Conservation (phyloP, 2,329 filamentous ascomycete genomes). For the Fusarium nematophilum region DNA sequence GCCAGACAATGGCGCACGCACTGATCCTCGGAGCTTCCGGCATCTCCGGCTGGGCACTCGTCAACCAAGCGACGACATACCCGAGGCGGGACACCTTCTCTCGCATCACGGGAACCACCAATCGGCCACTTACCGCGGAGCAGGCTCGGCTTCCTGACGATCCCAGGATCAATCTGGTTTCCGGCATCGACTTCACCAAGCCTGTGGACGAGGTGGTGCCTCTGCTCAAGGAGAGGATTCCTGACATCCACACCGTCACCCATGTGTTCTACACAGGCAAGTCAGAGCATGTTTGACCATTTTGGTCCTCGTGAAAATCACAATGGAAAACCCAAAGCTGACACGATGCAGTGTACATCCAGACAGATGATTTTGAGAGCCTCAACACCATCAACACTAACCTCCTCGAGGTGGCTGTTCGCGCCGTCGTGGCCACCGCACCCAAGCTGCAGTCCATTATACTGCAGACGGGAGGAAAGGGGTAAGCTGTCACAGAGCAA, state of each 20-base stretch:
- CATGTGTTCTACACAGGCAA: slow-evolving; percentile 32
- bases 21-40: slow-evolving; percentile 31
- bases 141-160: slow-evolving; percentile 10
- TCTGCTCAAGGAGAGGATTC: slow-evolving; percentile 11
- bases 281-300: too few species aligned
- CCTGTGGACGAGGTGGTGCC: slow-evolving; percentile 8
- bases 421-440: slow-evolving; percentile 5
- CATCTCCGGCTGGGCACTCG: slow-evolving; percentile 34
- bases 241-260: slow-evolving; percentile 17
- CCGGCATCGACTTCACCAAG: slow-evolving; percentile 26
- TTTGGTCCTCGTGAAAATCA: too few species aligned
- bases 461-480: slow-evolving; percentile 32
- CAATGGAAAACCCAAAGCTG: too few species aligned
- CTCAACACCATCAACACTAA: slow-evolving; percentile 6
- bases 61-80: slow-evolving; percentile 25
- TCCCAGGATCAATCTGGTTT: slow-evolving; percentile 14
- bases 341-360: slow-evolving; percentile 15
- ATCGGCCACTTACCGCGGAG: slow-evolving; percentile 18
- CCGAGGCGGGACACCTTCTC: slow-evolving; percentile 19
- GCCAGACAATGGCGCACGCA: slow-evolving; percentile 35
- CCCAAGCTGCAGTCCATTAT: slow-evolving; percentile 18
- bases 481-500: slow-evolving; percentile 4
- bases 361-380: background rate
- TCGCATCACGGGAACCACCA: slow-evolving; percentile 32
- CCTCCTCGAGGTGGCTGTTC: slow-evolving; percentile 12